Percentiles rank a stretch among this genome's conserved stretches.
Conservation (phyloP, 2,329 filamentous ascomycete genomes). For the Fusarium sp. region DNA sequence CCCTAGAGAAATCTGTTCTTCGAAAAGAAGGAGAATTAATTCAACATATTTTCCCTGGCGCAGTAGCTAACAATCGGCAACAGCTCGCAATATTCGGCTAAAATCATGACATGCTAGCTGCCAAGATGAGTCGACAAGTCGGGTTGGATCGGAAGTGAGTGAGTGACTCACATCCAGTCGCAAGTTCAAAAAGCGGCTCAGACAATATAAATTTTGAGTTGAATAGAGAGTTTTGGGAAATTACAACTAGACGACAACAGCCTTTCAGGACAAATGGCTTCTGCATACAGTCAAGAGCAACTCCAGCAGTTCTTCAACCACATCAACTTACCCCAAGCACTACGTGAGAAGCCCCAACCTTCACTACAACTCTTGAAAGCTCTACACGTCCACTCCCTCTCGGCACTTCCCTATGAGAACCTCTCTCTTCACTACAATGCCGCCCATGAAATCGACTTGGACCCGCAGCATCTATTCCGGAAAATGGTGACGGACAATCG, state of each 20-base stretch:
- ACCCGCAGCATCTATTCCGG: constrained; percentile 57
- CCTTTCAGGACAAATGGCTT: constrained; percentile 7
- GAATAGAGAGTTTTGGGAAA: neutral
- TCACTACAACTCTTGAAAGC: constrained; percentile 27
- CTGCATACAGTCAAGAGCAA: constrained; percentile 27
- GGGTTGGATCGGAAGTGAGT: neutral
- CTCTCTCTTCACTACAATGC: constrained; percentile 63
- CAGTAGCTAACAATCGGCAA: neutral
- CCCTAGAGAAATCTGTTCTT: no score
- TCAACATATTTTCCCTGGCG: neutral
- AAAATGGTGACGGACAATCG: constrained; percentile 59
- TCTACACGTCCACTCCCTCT: constrained; percentile 34
- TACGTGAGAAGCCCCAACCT: constrained; percentile 10
- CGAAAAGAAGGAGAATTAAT: no score
- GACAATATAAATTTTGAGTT: neutral
- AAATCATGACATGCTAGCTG: constrained; percentile 17
- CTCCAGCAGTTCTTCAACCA: constrained; percentile 23
- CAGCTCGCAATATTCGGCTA: constrained; percentile 5
- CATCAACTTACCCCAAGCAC: constrained; percentile 12
- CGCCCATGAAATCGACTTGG: constrained; percentile 52
- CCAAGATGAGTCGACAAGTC: neutral
- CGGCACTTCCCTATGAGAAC: constrained; percentile 65
- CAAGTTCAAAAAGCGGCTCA: neutral
- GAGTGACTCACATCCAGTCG: constrained; percentile 4
- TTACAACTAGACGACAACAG: neutral